phyloP scores from a whole-genome alignment of 2,329 filamentous ascomycete species.

The Amylocarpus encephaloides region DNA sequence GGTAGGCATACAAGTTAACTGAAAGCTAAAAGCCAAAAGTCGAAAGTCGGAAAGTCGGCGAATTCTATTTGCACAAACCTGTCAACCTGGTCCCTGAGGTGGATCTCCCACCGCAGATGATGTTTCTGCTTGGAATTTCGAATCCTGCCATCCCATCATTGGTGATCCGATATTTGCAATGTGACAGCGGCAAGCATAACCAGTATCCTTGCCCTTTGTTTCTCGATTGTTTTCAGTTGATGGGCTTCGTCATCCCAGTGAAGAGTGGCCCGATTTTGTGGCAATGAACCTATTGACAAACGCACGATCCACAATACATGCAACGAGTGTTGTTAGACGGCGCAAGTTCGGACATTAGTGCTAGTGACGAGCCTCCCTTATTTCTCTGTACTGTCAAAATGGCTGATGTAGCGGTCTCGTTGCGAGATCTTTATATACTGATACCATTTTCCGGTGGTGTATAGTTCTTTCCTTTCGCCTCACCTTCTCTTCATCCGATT shows the following conservation, averaged over 20 bases:
- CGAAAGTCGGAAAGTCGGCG: too few relatives aligned
- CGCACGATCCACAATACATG: conserved; percentile 9
- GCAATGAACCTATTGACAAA: conserved; percentile 2
- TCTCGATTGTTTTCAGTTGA: conserved; percentile 13
- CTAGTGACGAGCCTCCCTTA: background rate
- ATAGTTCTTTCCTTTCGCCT: conserved; percentile 12
- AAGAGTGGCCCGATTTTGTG: background rate
- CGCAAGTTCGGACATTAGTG: conserved; percentile 8
- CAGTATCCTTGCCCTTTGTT: conserved; percentile 2
- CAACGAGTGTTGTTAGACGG: conserved; percentile 19
- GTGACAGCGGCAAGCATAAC: background rate
- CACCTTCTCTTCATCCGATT: conserved; percentile 16
- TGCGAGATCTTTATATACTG: background rate
- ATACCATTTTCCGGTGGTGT: background rate
- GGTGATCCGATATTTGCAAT: background rate
- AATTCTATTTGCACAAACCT: too few relatives aligned
- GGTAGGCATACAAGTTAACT: too few relatives aligned
- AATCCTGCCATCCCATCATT: conserved; percentile 3
- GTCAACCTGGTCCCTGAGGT: background rate
- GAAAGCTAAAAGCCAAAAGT: too few relatives aligned
- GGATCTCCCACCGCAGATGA: background rate
- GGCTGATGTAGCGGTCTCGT: background rate
- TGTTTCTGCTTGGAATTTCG: background rate
- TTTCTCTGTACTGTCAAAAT: background rate
- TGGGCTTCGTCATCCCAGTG: background rate